Evolutionary conservation across 2,329 filamentous ascomycete genomes (phyloP), one percentile per base, ranked within the genome.

Genomic region (Pestalotiopsis fici): DNA sequence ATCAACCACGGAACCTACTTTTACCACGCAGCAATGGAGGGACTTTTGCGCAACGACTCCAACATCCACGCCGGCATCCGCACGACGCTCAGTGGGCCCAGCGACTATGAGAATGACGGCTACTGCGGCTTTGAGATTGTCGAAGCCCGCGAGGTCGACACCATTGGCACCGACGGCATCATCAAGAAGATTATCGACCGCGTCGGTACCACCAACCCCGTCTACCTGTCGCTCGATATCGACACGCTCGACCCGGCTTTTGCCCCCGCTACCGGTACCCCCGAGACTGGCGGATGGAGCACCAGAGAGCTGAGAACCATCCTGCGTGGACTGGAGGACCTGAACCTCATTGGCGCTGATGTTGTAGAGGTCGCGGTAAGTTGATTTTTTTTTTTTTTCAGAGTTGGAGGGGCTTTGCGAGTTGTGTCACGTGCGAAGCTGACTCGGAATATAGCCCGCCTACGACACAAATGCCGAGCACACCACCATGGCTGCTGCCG

Each of bases 1-100:
- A 90, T 97, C 81, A 97, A 96, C 81, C 93, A 96, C 81, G 93
- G 93, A 55, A 96, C 93, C 1, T 96, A 96, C 83, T 97, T 97
- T 81, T 96, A 91, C 81, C 92, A 95, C 77, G 93, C 93, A 0
- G 82, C 91, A 0, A 88, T 90, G 80, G 93, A 96, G 77, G 93
- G 93, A 2, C 83, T 96, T 18, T 83, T 97, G 23, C 86, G 86
- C 69, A 97, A 96, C 76, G 92, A 96, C 82, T 91, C 88, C 72
- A 95, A 94, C 80, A 94, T 97, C 79, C 93, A 97, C 77, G 93
- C 93, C 18, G 93, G 93, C 50, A 96, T 97, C 78, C 89, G 93
- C 66, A 96, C 93, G 0, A 96, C 93, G 2, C 84, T 96, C 21
- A 92, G 88, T 68, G 93, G 93, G 0, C 90, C 91, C 0, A 91